phyloP scores from a whole-genome alignment of 1,284 basidiomycete genomes.

The Pisolithus thermaeus region DNA sequence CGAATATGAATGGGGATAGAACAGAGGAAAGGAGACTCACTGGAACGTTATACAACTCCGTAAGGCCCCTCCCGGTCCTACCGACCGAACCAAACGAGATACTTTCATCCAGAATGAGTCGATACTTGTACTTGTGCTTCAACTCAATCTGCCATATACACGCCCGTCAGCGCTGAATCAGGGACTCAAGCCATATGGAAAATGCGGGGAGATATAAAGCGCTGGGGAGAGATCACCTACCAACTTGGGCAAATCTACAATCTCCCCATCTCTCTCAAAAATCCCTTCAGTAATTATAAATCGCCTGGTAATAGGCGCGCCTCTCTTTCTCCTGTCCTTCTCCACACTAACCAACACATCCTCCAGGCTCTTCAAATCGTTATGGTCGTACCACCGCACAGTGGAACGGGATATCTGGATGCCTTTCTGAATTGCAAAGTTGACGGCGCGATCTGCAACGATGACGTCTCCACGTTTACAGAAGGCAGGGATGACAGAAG shows the following conservation, averaged over 20 bases:
- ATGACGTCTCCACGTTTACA: conserved; percentile 98
- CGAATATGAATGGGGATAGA: too few species aligned
- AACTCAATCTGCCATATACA: conserved; percentile 68
- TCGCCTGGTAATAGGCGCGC: conserved; percentile 76
- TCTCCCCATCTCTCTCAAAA: conserved; percentile 91
- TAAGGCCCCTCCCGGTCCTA: conserved; percentile 88
- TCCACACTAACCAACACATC: conserved; percentile 80
- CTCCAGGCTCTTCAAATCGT: conserved; percentile 88
- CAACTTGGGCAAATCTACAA: conserved; percentile 87
- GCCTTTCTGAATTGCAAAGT: conserved; percentile 97
- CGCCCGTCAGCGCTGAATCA: neutral
- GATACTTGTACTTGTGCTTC: conserved; percentile 94
- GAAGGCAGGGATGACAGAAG: conserved; percentile 95
- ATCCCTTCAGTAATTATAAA: conserved; percentile 98
- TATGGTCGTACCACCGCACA: conserved; percentile 95
- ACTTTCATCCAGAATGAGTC: conserved; percentile 91
- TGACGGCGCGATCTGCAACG: conserved; percentile 92
- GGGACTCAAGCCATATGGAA: neutral
- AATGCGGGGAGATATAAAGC: neutral
- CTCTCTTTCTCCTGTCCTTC: conserved; percentile 83
- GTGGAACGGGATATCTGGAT: conserved; percentile 93
- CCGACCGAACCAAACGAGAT: conserved; percentile 93
- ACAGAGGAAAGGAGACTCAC: conserved; percentile 38
- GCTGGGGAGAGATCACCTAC: conserved; percentile 42
- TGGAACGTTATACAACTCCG: conserved; percentile 89